These are phyloP conservation scores for Roridomyces roridus DNA, from an alignment of 768 basidiomycete genomes.

Conservation along the genomic window DNA sequence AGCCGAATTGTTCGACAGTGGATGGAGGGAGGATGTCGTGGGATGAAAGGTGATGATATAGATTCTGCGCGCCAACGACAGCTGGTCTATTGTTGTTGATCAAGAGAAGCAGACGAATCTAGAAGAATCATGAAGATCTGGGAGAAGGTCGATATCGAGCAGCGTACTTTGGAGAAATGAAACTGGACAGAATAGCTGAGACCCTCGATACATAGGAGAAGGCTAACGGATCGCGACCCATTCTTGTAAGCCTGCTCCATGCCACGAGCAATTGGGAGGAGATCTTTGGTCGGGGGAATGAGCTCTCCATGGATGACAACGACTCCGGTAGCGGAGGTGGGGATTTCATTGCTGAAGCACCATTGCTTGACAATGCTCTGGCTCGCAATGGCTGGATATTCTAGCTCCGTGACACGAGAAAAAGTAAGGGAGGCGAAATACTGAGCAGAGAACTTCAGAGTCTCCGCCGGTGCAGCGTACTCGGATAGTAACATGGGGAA, in stretches of 20 bases:
- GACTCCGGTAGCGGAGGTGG: neutral
- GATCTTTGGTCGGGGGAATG: neutral
- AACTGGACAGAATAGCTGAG: neutral
- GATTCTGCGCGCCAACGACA: neutral
- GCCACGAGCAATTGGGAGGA: neutral
- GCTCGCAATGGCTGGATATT: neutral
- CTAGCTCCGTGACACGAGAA: neutral
- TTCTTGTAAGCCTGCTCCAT: neutral
- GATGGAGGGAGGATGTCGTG: neutral
- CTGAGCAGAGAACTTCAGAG: neutral
- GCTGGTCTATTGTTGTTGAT: slow-evolving; percentile 2
- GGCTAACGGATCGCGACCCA: neutral
- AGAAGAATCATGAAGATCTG: too few species aligned
- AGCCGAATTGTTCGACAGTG: neutral
- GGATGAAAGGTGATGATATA: neutral
- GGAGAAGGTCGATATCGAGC: too few species aligned
- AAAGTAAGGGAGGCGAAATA: slow-evolving; percentile 7
- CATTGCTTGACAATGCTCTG: neutral
- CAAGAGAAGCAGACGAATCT: neutral
- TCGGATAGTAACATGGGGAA: neutral
- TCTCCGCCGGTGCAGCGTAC: neutral
- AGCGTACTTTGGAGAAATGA: slow-evolving; percentile 4
- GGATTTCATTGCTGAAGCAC: slow-evolving; percentile 1
- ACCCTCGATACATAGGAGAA: neutral
- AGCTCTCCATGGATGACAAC: slow-evolving; percentile 4